Evolutionary conservation across 1,284 basidiomycete genomes (phyloP).

Genomic region (Anthracocystis walkeri): DNA sequence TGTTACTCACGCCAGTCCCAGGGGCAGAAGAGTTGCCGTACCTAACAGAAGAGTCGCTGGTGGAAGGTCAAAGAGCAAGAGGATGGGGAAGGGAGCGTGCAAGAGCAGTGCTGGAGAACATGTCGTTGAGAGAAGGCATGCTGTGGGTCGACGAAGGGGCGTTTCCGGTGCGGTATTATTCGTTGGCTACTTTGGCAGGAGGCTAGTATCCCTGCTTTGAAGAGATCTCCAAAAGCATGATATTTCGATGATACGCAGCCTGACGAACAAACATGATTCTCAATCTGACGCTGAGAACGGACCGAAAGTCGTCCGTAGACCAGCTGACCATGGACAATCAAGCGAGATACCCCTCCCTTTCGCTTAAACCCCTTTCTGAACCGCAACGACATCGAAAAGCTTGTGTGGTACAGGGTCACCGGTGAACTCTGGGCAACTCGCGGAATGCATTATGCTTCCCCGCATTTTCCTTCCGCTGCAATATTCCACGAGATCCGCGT

Average conservation of each 20-base stretch:
- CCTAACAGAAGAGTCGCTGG: conserved; percentile 75
- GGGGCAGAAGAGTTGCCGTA: conserved; percentile 32
- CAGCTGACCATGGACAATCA: too few relatives aligned
- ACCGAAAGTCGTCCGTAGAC: background rate
- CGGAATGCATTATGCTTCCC: too few relatives aligned
- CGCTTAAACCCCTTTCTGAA: too few relatives aligned
- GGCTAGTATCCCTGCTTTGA: too few relatives aligned
- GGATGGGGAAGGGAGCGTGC: conserved; percentile 85
- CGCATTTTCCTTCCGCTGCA: too few relatives aligned
- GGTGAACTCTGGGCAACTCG: background rate
- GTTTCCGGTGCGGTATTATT: conserved; percentile 54
- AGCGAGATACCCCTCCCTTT: background rate
- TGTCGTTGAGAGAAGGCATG: conserved; percentile 87
- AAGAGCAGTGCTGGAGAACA: conserved; percentile 83
- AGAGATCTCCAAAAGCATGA: too few relatives aligned
- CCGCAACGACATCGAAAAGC: background rate
- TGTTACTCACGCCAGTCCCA: conserved; percentile 70
- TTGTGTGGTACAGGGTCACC: too few relatives aligned
- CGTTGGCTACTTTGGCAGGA: conserved; percentile 36
- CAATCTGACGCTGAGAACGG: background rate
- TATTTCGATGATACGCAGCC: too few relatives aligned
- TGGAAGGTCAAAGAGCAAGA: conserved; percentile 74
- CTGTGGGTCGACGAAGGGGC: conserved; percentile 95
- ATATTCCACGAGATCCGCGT: too few relatives aligned
- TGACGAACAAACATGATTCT: too few relatives aligned